phyloP scores from a whole-genome alignment of 78 protist species.

The Dictyostelium intermedium region DNA sequence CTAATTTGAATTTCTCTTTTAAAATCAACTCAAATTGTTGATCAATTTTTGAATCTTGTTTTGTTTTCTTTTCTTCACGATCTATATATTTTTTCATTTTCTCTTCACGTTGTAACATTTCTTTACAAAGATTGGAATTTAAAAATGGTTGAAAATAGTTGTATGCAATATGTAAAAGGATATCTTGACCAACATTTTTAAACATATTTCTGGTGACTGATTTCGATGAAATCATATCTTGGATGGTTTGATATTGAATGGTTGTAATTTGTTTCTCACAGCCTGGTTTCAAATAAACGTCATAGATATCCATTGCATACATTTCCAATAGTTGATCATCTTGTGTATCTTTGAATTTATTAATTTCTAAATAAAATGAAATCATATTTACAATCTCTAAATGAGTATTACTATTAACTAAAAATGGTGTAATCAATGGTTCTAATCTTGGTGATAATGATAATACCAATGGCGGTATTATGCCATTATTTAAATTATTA shows the following conservation, averaged over 20 bases:
- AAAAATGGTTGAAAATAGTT: slow-evolving; percentile 29
- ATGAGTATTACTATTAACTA: background rate
- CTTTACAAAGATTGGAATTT: slow-evolving; percentile 25
- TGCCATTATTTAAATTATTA: background rate
- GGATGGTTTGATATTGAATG: background rate
- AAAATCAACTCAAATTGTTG: slow-evolving; percentile 53
- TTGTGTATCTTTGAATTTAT: background rate
- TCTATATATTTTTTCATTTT: slow-evolving; percentile 61
- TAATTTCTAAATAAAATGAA: slow-evolving; percentile 17
- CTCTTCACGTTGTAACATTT: slow-evolving; percentile 67
- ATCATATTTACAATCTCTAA: slow-evolving; percentile 24
- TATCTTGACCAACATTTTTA: background rate
- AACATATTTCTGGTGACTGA: slow-evolving; percentile 15
- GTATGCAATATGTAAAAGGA: slow-evolving; percentile 38
- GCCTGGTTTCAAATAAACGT: slow-evolving; percentile 13
- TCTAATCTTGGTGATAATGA: background rate
- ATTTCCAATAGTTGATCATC: slow-evolving; percentile 23
- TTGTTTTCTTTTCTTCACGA: slow-evolving; percentile 36
- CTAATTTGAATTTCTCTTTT: slow-evolving; percentile 21
- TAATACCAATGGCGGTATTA: slow-evolving; percentile 7
- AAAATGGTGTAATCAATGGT: slow-evolving; percentile 32
- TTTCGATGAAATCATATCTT: slow-evolving; percentile 13
- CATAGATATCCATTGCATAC: slow-evolving; percentile 35
- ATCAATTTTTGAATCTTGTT: slow-evolving; percentile 45
- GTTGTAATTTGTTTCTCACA: slow-evolving; percentile 39